A percentile compares a stretch with the other conserved stretches of the same genome.
These are phyloP conservation scores for Chrysophaeum taylorii DNA, from an alignment of 352 stramenopile genomes.

Conservation along the genomic window DNA sequence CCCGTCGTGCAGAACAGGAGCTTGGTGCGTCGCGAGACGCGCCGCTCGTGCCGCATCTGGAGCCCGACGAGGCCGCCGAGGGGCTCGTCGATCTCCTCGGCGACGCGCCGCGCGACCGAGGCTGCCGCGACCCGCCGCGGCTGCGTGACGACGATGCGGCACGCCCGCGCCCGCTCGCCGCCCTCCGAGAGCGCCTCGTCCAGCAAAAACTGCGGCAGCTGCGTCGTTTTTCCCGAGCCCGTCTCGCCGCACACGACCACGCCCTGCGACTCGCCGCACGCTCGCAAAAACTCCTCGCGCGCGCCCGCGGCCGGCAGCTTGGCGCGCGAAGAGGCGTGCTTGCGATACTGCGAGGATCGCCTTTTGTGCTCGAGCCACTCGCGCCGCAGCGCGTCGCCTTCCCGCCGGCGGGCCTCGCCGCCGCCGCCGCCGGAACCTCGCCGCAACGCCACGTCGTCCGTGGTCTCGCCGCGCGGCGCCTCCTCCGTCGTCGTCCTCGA, in stretches of 20 bases:
- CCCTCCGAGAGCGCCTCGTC: background rate
- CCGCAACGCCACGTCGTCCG: background rate
- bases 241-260: conserved; percentile 80
- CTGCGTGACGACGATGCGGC: conserved; percentile 79
- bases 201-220: conserved; percentile 55
- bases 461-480: background rate
- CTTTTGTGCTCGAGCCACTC: conserved; percentile 1
- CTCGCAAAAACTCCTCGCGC: background rate
- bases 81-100: conserved; percentile 66
- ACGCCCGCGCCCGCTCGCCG: background rate
- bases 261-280: background rate
- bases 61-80: conserved; percentile 62
- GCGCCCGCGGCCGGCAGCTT: background rate
- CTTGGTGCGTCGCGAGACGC: conserved; percentile 48
- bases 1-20: conserved; percentile 79
- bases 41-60: conserved; percentile 72
- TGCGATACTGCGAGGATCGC: no score
- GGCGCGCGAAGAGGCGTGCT: background rate
- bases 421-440: no score
- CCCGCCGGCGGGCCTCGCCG: background rate
- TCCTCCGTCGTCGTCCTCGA: background rate
- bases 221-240: conserved; percentile 78
- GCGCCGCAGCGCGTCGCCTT: background rate
- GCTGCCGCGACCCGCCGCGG: conserved; percentile 80
- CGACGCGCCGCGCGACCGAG: conserved; percentile 76